phyloP scores from a whole-genome alignment of 208 protist species.

The Crithidia bombi region DNA sequence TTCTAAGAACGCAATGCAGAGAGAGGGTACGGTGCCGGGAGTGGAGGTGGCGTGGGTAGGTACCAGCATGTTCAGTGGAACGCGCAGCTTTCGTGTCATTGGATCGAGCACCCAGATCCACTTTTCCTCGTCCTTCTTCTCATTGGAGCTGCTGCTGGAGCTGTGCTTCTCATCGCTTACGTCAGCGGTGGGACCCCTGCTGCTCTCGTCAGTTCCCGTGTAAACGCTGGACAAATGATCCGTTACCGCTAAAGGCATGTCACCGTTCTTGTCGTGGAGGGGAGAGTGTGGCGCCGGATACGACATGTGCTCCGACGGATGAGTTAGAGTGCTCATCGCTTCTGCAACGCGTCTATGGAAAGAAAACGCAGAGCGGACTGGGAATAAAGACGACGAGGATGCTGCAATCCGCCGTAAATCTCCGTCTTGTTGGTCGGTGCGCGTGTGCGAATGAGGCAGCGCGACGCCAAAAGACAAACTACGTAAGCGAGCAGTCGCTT shows the following conservation, averaged over 20 bases:
- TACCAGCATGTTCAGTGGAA: slow-evolving; percentile 72
- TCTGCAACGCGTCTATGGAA: not conserved
- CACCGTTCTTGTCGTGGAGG: slow-evolving; percentile 16
- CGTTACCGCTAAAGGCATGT: not conserved
- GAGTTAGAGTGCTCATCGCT: slow-evolving; percentile 17
- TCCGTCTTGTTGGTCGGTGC: too few relatives aligned
- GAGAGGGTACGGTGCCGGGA: slow-evolving; percentile 77
- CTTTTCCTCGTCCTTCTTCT: slow-evolving; percentile 56
- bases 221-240: slow-evolving; percentile 19
- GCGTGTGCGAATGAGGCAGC: not conserved
- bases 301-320: not conserved
- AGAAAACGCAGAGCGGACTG: not conserved
- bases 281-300: not conserved
- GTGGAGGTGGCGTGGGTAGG: slow-evolving; percentile 88
- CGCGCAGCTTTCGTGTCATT: slow-evolving; percentile 84
- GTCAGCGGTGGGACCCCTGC: slow-evolving; percentile 24
- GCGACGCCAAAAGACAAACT: not conserved
- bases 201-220: slow-evolving; percentile 26
- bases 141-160: slow-evolving; percentile 32
- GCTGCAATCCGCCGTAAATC: not conserved
- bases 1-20: slow-evolving; percentile 88
- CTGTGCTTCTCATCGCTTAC: slow-evolving; percentile 41
- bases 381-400: not conserved
- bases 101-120: slow-evolving; percentile 92
- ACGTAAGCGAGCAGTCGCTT: too few relatives aligned